These are phyloP conservation scores for Mariannaea sp. DNA, from an alignment of 2,329 filamentous ascomycete species.

Conservation along the genomic window DNA sequence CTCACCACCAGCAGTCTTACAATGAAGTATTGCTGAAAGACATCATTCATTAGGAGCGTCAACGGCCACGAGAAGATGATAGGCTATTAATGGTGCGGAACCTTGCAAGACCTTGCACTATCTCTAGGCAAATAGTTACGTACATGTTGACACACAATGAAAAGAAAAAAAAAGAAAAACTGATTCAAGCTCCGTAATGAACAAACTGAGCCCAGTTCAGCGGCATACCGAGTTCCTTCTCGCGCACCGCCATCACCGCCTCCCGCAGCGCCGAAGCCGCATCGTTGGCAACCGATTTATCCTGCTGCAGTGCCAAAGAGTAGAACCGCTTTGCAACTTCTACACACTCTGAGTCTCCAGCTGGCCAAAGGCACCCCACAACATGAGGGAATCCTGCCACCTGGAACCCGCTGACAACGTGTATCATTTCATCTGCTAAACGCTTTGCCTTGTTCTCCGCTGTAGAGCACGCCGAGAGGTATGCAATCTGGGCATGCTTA, in stretches of 20 bases:
- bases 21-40: too few relatives aligned
- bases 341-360: conserved; percentile 32
- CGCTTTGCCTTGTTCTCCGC: conserved; percentile 33
- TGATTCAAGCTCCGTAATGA: neutral
- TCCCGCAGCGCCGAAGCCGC: neutral
- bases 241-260: conserved; percentile 1
- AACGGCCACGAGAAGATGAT: too few relatives aligned
- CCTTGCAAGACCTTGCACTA: too few relatives aligned
- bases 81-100: too few relatives aligned
- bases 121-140: too few relatives aligned
- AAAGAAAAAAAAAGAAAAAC: too few relatives aligned
- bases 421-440: conserved; percentile 42
- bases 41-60: too few relatives aligned
- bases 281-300: neutral
- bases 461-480: conserved; percentile 46
- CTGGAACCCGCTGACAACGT: conserved; percentile 44
- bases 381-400: conserved; percentile 43
- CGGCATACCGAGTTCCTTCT: neutral
- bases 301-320: neutral
- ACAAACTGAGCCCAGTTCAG: conserved; percentile 1
- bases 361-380: conserved; percentile 41
- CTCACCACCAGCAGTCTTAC: too few relatives aligned
- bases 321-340: conserved; percentile 22
- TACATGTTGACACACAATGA: too few relatives aligned
- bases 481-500: conserved; percentile 36